phyloP scores from a whole-genome alignment of 2,329 filamentous ascomycete species.

The Fusarium sp. region DNA sequence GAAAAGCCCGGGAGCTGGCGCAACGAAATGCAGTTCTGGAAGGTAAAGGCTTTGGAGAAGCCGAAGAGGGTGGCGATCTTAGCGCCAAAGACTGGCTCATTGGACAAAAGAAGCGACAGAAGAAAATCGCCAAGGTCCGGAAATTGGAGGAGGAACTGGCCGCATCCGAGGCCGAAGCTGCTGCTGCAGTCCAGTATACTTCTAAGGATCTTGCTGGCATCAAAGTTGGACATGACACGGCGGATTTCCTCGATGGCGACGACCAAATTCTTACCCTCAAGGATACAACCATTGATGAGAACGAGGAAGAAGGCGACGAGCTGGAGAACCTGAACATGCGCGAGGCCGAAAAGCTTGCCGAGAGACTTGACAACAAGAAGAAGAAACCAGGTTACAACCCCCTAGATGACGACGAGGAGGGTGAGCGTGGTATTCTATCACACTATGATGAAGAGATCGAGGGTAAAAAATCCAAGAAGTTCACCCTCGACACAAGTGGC shows the following conservation, averaged over 20 bases:
- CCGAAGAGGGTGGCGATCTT: constrained; percentile 69
- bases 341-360: constrained; percentile 76
- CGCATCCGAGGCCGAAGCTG: constrained; percentile 74
- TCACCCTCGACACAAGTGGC: constrained; percentile 84
- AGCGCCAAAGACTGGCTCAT: constrained; percentile 90
- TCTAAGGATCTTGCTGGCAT: constrained; percentile 88
- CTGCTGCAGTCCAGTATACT: constrained; percentile 76
- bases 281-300: constrained; percentile 84
- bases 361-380: constrained; percentile 88
- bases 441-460: constrained; percentile 97
- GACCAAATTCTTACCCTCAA: constrained; percentile 96
- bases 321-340: constrained; percentile 79
- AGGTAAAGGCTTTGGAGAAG: constrained; percentile 85
- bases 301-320: constrained; percentile 89
- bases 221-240: constrained; percentile 88
- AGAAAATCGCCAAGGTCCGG: constrained; percentile 83
- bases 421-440: constrained; percentile 74
- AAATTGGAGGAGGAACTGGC: constrained; percentile 79
- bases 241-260: constrained; percentile 80
- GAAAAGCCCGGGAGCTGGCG: constrained; percentile 85
- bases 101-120: constrained; percentile 91
- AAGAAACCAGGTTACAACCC: constrained; percentile 90
- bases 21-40: constrained; percentile 79
- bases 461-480: constrained; percentile 87
- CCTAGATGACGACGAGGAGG: constrained; percentile 73